These are phyloP conservation scores for Penicillium nucicola DNA, from an alignment of 495 filamentous ascomycete species.

Conservation along the genomic window DNA sequence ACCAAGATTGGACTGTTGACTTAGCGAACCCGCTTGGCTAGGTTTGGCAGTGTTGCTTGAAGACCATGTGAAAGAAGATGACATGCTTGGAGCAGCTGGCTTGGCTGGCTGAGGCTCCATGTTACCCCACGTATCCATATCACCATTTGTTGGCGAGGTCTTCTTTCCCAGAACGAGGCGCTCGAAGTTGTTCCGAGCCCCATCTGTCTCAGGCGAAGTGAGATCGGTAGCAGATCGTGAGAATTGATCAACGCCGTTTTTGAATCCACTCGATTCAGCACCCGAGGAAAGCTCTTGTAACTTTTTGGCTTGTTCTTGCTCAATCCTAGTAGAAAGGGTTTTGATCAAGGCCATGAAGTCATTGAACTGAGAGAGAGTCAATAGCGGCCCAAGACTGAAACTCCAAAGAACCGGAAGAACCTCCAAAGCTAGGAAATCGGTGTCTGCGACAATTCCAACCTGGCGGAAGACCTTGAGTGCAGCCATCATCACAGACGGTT, in stretches of 20 bases:
- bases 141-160: slow-evolving; percentile 17
- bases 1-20: slow-evolving; percentile 22
- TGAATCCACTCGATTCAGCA: slow-evolving; percentile 36
- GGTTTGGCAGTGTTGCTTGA: slow-evolving; percentile 21
- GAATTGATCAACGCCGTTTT: slow-evolving; percentile 27
- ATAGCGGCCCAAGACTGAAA: slow-evolving; percentile 85
- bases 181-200: slow-evolving; percentile 73
- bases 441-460: slow-evolving; percentile 76
- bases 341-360: slow-evolving; percentile 85
- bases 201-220: slow-evolving; percentile 29
- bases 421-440: slow-evolving; percentile 92
- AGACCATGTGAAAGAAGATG: slow-evolving; percentile 50
- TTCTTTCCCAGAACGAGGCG: slow-evolving; percentile 72
- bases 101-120: slow-evolving; percentile 32
- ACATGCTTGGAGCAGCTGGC: slow-evolving; percentile 21
- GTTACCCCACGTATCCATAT: slow-evolving; percentile 34
- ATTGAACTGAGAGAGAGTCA: slow-evolving; percentile 84
- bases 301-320: slow-evolving; percentile 83
- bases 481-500: slow-evolving; percentile 96
- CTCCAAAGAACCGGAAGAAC: slow-evolving; percentile 85
- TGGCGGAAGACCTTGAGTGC: slow-evolving; percentile 79
- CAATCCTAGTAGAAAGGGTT: slow-evolving; percentile 70
- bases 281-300: slow-evolving; percentile 73
- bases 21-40: slow-evolving; percentile 18
- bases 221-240: slow-evolving; percentile 20